These are phyloP conservation scores for Vachellia pachyceras DNA, from an alignment of 306 rosid species.

Conservation along the genomic window DNA sequence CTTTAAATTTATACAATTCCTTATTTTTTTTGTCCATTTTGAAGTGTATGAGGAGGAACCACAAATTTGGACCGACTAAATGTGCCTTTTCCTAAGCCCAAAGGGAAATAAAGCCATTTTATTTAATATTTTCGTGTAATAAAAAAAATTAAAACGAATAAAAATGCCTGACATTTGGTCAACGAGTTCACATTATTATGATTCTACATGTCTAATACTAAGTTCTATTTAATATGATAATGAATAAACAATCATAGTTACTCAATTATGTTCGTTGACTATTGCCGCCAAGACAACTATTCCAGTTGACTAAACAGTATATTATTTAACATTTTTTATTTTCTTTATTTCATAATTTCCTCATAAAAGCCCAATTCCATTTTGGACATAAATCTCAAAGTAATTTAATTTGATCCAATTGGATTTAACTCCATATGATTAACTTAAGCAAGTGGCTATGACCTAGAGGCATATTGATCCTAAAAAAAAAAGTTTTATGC, in stretches of 20 bases:
- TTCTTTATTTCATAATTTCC: background rate
- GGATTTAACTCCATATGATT: background rate
- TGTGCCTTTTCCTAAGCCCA: background rate
- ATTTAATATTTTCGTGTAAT: background rate
- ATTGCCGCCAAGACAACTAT: background rate
- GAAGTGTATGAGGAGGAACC: background rate
- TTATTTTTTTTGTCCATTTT: background rate
- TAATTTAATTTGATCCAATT: background rate
- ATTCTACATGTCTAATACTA: background rate
- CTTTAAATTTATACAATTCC: background rate
- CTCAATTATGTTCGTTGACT: background rate
- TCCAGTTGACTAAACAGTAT: background rate
- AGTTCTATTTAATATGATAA: too few relatives aligned
- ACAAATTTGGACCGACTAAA: background rate
- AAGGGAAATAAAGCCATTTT: slow-evolving; percentile 13
- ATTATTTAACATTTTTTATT: background rate
- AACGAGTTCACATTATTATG: background rate
- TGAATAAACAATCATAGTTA: background rate
- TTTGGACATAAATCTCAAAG: background rate
- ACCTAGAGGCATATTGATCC: too few relatives aligned
- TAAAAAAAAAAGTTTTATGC: too few relatives aligned
- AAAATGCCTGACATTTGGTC: background rate
- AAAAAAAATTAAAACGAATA: background rate
- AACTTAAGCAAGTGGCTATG: too few relatives aligned
- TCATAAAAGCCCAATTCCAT: background rate